phyloP scores from a whole-genome alignment of 495 filamentous ascomycete species.

The Aspergillus affinis region DNA sequence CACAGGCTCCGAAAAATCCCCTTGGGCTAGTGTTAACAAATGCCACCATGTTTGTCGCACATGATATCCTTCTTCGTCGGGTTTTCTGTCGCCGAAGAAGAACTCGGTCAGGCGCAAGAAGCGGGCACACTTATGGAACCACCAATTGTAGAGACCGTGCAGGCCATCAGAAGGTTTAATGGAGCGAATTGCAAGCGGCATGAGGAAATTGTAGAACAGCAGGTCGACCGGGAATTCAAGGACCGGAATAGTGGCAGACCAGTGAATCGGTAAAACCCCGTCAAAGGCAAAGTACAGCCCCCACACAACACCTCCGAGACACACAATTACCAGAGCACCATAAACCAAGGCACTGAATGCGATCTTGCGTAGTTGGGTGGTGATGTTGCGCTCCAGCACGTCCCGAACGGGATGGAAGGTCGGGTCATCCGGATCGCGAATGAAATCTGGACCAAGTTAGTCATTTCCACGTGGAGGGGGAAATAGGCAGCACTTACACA shows the following conservation, averaged over 20 bases:
- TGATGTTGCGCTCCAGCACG: constrained; percentile 89
- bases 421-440: constrained; percentile 96
- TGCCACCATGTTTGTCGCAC: constrained; percentile 55
- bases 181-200: constrained; percentile 78
- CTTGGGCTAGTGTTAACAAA: constrained; percentile 46
- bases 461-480: constrained; percentile 1
- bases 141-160: constrained; percentile 88
- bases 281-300: constrained; percentile 65
- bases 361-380: constrained; percentile 94
- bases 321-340: constrained; percentile 86
- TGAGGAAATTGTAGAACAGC: constrained; percentile 93
- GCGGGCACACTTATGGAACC: constrained; percentile 87
- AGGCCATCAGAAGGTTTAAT: constrained; percentile 82
- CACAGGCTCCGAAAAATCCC: constrained; percentile 50
- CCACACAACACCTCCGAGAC: constrained; percentile 95
- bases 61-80: constrained; percentile 78
- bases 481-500: constrained; percentile 60
- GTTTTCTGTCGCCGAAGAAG: constrained; percentile 77
- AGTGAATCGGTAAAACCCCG: constrained; percentile 83
- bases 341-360: constrained; percentile 95
- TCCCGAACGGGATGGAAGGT: constrained; percentile 98
- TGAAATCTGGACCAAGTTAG: constrained; percentile 68
- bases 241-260: constrained; percentile 85
- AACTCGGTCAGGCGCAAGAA: constrained; percentile 83
- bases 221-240: constrained; percentile 94